Percentiles rank a stretch among this genome's conserved stretches.
phyloP scores from a whole-genome alignment of 108 stramenopile genomes.

The Conticribra weissflogii region DNA sequence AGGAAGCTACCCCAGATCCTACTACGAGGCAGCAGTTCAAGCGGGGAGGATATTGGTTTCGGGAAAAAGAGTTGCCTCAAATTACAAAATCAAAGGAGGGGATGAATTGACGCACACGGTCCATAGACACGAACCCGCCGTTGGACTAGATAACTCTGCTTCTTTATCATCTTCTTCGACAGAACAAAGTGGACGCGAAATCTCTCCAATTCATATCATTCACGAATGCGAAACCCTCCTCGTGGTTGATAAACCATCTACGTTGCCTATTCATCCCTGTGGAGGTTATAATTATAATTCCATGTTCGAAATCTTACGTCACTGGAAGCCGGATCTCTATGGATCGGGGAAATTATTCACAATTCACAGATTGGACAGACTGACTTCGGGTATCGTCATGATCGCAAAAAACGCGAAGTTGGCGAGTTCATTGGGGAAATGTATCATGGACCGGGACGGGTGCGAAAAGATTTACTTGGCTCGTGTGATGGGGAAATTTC shows the following conservation, averaged over 20 bases:
- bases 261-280: conserved; percentile 93
- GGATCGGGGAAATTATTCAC: conserved; percentile 62
- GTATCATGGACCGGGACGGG: conserved; percentile 59
- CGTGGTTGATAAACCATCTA: conserved; percentile 90
- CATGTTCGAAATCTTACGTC: conserved; percentile 59
- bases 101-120: conserved; percentile 80
- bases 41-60: conserved; percentile 79
- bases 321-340: conserved; percentile 51
- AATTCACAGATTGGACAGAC: conserved; percentile 79
- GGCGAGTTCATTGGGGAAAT: conserved; percentile 68
- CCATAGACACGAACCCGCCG: conserved; percentile 90
- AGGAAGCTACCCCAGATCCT: conserved; percentile 69
- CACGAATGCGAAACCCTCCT: conserved; percentile 63
- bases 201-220: conserved; percentile 56
- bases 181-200: conserved; percentile 1
- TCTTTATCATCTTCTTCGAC: conserved; percentile 3
- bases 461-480: conserved; percentile 83
- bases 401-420: conserved; percentile 65
- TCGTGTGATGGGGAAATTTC: conserved; percentile 75
- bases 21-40: conserved; percentile 73
- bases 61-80: conserved; percentile 53
- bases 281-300: conserved; percentile 90
- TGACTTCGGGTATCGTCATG: conserved; percentile 80
- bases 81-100: conserved; percentile 59
- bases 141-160: conserved; percentile 41